phyloP scores from a whole-genome alignment of 257 asterid species.

The Przewalskia tangutica region DNA sequence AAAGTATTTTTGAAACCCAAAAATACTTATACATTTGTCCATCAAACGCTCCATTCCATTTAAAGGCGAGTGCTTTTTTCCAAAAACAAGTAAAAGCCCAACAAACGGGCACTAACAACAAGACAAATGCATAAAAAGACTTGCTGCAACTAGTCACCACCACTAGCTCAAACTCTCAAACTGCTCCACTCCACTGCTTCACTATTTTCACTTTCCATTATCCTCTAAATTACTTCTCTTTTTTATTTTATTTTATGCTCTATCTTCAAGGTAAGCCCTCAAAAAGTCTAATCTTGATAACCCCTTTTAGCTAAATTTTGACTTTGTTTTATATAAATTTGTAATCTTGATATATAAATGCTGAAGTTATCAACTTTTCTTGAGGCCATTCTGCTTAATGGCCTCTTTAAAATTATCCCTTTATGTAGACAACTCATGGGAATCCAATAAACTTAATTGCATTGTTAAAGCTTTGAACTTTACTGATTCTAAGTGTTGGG shows the following conservation, averaged over 20 bases:
- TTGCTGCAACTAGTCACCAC: background rate
- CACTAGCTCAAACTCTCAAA: background rate
- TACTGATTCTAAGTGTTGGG: constrained; percentile 17
- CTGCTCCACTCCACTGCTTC: constrained; percentile 11
- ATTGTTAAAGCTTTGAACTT: constrained; percentile 27
- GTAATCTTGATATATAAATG: constrained; percentile 1
- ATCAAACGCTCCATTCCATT: too few relatives aligned
- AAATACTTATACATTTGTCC: too few relatives aligned
- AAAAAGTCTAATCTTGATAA: background rate
- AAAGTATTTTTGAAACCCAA: too few relatives aligned
- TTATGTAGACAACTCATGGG: constrained; percentile 39
- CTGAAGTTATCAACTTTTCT: background rate
- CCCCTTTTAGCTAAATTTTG: background rate
- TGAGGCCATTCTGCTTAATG: constrained; percentile 23
- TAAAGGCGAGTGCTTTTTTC: too few relatives aligned
- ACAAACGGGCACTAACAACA: background rate
- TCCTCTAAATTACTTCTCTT: background rate
- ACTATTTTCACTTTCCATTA: background rate
- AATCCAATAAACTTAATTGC: constrained; percentile 24
- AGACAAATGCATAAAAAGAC: background rate
- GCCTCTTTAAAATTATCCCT: constrained; percentile 53
- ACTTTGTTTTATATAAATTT: background rate
- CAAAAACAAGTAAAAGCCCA: too few relatives aligned
- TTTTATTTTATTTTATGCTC: background rate
- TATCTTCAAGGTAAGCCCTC: background rate